Conservation (phyloP, 768 basidiomycete species). For the Rhizopogon sp. region DNA sequence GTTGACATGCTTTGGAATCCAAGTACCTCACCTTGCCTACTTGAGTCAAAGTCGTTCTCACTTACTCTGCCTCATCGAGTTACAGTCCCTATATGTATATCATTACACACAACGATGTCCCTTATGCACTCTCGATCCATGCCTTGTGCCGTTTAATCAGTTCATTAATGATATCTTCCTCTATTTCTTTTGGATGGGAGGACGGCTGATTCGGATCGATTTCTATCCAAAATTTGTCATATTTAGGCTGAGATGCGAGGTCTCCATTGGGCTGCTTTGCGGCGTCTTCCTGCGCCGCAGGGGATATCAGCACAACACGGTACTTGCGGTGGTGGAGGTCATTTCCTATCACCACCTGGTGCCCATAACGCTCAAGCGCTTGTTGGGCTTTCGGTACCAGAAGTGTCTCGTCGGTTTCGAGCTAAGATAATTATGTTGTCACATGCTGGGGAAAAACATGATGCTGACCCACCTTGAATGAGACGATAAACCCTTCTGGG, state of each 20-base stretch:
- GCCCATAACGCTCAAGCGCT: constrained; percentile 90
- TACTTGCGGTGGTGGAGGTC: constrained; percentile 87
- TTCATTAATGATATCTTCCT: constrained; percentile 82
- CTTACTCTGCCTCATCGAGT: no score
- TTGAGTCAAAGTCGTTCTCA: no score
- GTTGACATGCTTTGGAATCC: no score
- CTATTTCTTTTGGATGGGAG: constrained; percentile 67
- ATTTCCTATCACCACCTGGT: constrained; percentile 97
- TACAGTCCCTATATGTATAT: not conserved
- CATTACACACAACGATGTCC: not conserved
- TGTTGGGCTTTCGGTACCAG: constrained; percentile 87
- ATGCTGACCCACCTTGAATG: constrained; percentile 75
- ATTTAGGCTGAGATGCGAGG: constrained; percentile 16
- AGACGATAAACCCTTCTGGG: constrained; percentile 85
- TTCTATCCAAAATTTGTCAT: constrained; percentile 59
- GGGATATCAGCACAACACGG: constrained; percentile 89
- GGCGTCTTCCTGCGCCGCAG: constrained; percentile 11
- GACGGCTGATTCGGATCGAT: constrained; percentile 41
- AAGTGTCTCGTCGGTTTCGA: constrained; percentile 84
- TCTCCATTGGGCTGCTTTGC: constrained; percentile 12
- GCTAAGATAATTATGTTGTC: constrained; percentile 37
- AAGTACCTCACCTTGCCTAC: no score
- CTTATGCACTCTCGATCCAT: constrained; percentile 47
- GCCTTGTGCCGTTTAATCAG: constrained; percentile 65
- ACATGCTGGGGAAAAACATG: not conserved